These are phyloP conservation scores for Apium graveolens DNA, from an alignment of 129 eudicot genomes.

Conservation along the genomic window DNA sequence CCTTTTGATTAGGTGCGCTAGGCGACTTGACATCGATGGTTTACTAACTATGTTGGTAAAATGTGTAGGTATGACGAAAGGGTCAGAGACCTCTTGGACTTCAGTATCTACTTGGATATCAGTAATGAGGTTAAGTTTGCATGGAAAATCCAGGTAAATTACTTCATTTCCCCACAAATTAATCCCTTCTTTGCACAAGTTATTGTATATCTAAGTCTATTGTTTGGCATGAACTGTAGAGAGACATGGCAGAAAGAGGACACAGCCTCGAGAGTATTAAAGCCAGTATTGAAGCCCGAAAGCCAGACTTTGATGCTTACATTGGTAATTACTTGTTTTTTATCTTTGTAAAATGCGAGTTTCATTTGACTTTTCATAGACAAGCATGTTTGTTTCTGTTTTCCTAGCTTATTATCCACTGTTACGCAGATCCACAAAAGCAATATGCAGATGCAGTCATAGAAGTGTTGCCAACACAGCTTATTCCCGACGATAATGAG, in stretches of 20 bases:
- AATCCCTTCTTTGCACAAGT: background rate
- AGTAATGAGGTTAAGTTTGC: slow-evolving; percentile 94
- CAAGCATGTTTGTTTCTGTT: background rate
- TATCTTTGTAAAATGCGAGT: background rate
- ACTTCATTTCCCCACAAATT: background rate
- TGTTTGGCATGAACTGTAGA: slow-evolving; percentile 37
- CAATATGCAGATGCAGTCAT: slow-evolving; percentile 95
- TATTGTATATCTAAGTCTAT: background rate
- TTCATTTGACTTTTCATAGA: background rate
- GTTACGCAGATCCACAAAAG: slow-evolving; percentile 87
- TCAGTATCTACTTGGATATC: slow-evolving; percentile 92
- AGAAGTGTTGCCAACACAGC: slow-evolving; percentile 94
- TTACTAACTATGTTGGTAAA: background rate
- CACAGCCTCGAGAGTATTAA: slow-evolving; percentile 99
- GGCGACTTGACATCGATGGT: too few species aligned
- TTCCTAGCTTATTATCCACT: background rate
- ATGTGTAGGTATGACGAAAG: slow-evolving; percentile 62
- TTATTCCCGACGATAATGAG: slow-evolving; percentile 83
- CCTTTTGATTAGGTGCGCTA: too few species aligned
- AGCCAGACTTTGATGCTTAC: slow-evolving; percentile 96
- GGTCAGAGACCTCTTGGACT: slow-evolving; percentile 89
- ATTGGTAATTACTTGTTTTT: slow-evolving; percentile 46
- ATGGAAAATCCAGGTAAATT: slow-evolving; percentile 84
- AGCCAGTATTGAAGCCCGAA: slow-evolving; percentile 98
- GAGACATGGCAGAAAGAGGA: slow-evolving; percentile 99